phyloP scores from a whole-genome alignment of 495 filamentous ascomycete genomes.

The Penicillium samsonianum region DNA sequence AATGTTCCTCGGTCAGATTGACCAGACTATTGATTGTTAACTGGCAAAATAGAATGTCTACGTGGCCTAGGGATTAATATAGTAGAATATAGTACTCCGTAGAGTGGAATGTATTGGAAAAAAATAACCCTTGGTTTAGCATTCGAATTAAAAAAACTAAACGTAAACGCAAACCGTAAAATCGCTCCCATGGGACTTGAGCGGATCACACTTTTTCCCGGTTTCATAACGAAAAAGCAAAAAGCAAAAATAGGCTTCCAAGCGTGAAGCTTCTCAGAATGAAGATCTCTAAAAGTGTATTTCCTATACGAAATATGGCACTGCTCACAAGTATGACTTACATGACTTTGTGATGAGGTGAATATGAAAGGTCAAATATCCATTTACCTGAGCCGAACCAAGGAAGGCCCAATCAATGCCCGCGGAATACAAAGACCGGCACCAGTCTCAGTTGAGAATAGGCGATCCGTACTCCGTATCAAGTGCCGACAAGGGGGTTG shows the following conservation, averaged over 20 bases:
- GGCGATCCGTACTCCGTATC: slow-evolving; percentile 25
- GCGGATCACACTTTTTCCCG: slow-evolving; percentile 11
- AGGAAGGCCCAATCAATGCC: slow-evolving; percentile 23
- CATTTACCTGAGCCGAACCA: slow-evolving; percentile 22
- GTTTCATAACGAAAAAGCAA: slow-evolving; percentile 7
- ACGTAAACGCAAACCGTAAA: slow-evolving; percentile 1
- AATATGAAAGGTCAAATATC: background rate
- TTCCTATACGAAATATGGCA: background rate
- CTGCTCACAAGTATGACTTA: slow-evolving; percentile 4
- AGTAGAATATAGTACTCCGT: background rate
- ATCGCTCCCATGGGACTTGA: background rate
- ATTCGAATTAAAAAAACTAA: slow-evolving; percentile 1
- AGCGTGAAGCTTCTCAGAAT: background rate
- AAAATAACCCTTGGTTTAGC: background rate
- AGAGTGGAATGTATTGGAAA: background rate
- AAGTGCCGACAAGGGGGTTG: slow-evolving; percentile 27
- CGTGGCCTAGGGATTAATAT: background rate
- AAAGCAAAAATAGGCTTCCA: slow-evolving; percentile 3
- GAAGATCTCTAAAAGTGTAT: background rate
- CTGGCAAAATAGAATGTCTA: background rate
- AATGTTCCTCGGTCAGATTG: background rate
- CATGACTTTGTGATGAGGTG: background rate
- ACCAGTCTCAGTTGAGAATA: slow-evolving; percentile 8
- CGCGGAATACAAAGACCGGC: slow-evolving; percentile 23
- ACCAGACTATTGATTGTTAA: slow-evolving; percentile 6